Evolutionary conservation across 2,329 filamentous ascomycete species (phyloP).

Genomic region (Emericellopsis cladophorae): DNA sequence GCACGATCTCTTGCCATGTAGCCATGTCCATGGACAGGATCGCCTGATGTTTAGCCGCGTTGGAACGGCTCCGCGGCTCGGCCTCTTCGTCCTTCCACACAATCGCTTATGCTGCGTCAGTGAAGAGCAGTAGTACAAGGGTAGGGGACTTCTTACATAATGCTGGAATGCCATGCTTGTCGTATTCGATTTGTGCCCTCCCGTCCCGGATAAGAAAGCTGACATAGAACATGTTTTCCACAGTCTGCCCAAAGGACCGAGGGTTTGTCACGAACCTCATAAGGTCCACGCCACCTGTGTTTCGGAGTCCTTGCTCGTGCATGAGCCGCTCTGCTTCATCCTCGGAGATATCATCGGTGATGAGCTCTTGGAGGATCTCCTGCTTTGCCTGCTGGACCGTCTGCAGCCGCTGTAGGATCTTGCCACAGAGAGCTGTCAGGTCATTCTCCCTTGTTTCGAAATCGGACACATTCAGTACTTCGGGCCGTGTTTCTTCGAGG

Average conservation of each 20-base stretch:
- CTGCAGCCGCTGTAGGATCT: slow-evolving; percentile 53
- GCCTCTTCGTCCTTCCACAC: slow-evolving; percentile 29
- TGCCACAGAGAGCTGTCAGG: slow-evolving; percentile 64
- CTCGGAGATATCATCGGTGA: slow-evolving; percentile 33
- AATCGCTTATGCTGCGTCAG: slow-evolving; percentile 5
- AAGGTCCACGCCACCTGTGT: slow-evolving; percentile 60
- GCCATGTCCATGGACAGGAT: slow-evolving; percentile 80
- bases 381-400: slow-evolving; percentile 33
- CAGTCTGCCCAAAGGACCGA: slow-evolving; percentile 78
- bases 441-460: slow-evolving; percentile 69
- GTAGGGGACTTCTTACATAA: slow-evolving; percentile 47
- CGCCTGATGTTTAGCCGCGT: slow-evolving; percentile 64
- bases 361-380: slow-evolving; percentile 26
- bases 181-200: slow-evolving; percentile 58
- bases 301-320: slow-evolving; percentile 51
- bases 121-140: too few species aligned
- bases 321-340: slow-evolving; percentile 40
- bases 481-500: slow-evolving; percentile 59
- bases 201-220: slow-evolving; percentile 90
- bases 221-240: slow-evolving; percentile 95
- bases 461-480: slow-evolving; percentile 64
- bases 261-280: slow-evolving; percentile 89
- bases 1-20: slow-evolving; percentile 67
- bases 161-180: slow-evolving; percentile 64
- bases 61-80: slow-evolving; percentile 30